Percentiles rank a stretch among this genome's conserved stretches.
Evolutionary conservation across 179 eudicot species (phyloP).

Genomic region (Heliamphora pulchella): DNA sequence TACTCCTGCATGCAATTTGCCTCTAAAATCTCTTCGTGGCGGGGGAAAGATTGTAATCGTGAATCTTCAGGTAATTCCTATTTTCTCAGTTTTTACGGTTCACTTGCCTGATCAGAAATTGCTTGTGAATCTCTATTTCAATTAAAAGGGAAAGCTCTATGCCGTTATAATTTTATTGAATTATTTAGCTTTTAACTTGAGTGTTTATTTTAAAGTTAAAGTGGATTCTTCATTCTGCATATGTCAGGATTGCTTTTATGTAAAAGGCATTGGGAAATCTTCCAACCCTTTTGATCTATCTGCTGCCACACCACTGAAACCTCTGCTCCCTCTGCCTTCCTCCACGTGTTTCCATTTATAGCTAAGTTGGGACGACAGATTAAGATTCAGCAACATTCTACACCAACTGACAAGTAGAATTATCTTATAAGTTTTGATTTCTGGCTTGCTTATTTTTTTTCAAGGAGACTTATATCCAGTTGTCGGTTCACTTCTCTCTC

Average conservation of each 20-base stretch:
- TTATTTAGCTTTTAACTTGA: background rate
- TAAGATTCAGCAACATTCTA: background rate
- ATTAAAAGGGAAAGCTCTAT: conserved; percentile 5
- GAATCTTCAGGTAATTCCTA: conserved; percentile 80
- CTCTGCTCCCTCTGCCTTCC: background rate
- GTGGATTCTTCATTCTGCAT: background rate
- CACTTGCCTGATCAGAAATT: background rate
- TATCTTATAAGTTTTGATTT: background rate
- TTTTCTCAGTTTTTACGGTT: background rate
- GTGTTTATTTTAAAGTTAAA: background rate
- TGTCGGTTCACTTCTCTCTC: background rate
- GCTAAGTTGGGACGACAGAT: background rate
- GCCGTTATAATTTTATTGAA: background rate
- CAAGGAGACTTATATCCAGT: background rate
- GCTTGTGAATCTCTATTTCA: background rate
- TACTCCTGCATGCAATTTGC: conserved; percentile 94
- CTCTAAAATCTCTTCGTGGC: conserved; percentile 71
- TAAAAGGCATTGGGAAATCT: background rate
- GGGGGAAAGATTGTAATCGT: conserved; percentile 92
- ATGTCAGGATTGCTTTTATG: background rate
- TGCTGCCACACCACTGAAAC: background rate
- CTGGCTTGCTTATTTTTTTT: background rate
- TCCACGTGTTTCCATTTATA: background rate
- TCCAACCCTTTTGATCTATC: background rate
- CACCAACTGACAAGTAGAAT: background rate